Evolutionary conservation across 495 filamentous ascomycete genomes (phyloP).

Genomic region (Tuber microsphaerosporum): DNA sequence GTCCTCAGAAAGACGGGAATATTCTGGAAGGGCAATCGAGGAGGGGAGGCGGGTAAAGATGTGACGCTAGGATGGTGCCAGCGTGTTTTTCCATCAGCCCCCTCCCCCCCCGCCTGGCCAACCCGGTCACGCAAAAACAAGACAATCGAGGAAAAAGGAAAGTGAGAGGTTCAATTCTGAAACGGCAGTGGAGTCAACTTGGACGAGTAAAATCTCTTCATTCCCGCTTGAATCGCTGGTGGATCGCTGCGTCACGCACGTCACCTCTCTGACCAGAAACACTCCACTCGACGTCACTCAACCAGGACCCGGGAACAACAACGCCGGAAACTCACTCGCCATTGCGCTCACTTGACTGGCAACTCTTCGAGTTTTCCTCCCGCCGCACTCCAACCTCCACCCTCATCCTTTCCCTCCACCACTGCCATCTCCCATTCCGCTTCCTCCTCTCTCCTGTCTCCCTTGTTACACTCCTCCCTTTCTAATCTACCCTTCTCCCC

Average conservation of each 20-base stretch:
- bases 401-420: background rate
- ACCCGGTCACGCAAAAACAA: background rate
- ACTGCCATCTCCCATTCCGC: background rate
- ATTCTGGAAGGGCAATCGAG: slow-evolving; percentile 24
- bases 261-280: background rate
- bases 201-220: background rate
- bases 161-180: background rate
- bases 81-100: slow-evolving; percentile 26
- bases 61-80: slow-evolving; percentile 20
- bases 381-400: background rate
- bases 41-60: slow-evolving; percentile 1
- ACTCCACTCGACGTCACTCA: background rate
- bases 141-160: slow-evolving; percentile 6
- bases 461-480: slow-evolving; percentile 21
- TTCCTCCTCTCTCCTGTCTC: slow-evolving; percentile 19
- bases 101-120: slow-evolving; percentile 15
- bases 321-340: background rate
- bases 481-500: background rate
- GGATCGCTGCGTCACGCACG: slow-evolving; percentile 1
- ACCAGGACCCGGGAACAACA: background rate
- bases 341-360: background rate
- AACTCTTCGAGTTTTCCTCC: background rate
- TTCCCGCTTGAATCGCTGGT: background rate
- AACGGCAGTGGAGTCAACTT: background rate
- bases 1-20: slow-evolving; percentile 12